Conservation (phyloP, 1,284 basidiomycete species). For the Cryptococcus sp. region DNA sequence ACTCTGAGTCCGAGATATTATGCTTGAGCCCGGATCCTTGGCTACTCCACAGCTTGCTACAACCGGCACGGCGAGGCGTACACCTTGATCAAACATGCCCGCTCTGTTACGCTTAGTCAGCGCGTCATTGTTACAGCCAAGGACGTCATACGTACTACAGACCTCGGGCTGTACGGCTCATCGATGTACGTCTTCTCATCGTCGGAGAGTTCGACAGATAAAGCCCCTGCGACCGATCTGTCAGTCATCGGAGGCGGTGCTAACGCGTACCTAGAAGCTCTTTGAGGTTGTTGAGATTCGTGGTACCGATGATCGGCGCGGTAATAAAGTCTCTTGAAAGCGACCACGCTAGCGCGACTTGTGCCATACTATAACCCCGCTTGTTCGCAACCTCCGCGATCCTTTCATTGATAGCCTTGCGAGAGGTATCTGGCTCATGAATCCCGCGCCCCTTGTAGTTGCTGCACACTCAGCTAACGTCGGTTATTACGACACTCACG, state of each 20-base stretch:
- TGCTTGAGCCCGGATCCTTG: too few relatives aligned
- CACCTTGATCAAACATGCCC: too few relatives aligned
- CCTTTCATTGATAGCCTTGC: constrained; percentile 47
- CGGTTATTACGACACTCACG: constrained; percentile 7
- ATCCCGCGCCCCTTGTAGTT: constrained; percentile 20
- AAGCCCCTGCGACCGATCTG: constrained; percentile 44
- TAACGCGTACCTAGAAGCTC: constrained; percentile 37
- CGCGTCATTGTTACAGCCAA: not conserved
- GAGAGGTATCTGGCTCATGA: constrained; percentile 24
- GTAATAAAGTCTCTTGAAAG: constrained; percentile 45
- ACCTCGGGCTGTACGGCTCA: constrained; percentile 53
- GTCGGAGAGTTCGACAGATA: constrained; percentile 57
- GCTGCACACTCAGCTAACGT: constrained; percentile 2
- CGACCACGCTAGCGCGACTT: constrained; percentile 62
- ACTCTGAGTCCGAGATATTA: too few relatives aligned
- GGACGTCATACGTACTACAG: constrained; percentile 7
- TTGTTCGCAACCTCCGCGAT: constrained; percentile 62
- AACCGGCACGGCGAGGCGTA: too few relatives aligned
- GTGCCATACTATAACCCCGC: constrained; percentile 61
- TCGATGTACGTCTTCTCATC: constrained; percentile 62
- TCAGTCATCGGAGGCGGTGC: not conserved
- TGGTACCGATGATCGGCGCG: constrained; percentile 49
- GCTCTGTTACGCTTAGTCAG: too few relatives aligned
- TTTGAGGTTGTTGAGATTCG: constrained; percentile 38
- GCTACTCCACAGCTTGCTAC: too few relatives aligned